Evolutionary conservation across 345 rosid species (phyloP).

Genomic region (Corymbia maculata): DNA sequence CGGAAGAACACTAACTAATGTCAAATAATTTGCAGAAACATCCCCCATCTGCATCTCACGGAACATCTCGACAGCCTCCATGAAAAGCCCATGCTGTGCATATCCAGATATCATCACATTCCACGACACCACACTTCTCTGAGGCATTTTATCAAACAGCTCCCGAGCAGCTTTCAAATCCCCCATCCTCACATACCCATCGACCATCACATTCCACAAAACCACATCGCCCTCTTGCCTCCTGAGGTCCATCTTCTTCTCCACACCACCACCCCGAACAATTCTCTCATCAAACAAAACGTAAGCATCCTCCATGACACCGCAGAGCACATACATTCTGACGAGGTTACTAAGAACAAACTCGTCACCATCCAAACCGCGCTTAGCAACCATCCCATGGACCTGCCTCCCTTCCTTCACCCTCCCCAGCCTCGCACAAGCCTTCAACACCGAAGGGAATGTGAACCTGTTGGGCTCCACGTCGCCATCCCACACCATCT

Average conservation of each 20-base stretch:
- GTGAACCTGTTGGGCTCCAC: conserved; percentile 53
- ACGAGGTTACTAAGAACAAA: conserved; percentile 61
- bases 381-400: conserved; percentile 47
- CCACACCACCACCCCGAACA: neutral
- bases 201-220: conserved; percentile 67
- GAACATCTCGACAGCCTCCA: conserved; percentile 50
- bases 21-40: conserved; percentile 39
- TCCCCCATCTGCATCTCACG: conserved; percentile 40
- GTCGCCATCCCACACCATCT: conserved; percentile 30
- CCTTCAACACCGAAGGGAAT: conserved; percentile 59
- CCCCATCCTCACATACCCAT: conserved; percentile 48
- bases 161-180: conserved; percentile 27
- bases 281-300: conserved; percentile 22
- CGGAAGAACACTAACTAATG: conserved; percentile 63
- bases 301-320: conserved; percentile 41
- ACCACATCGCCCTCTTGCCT: conserved; percentile 48
- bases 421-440: conserved; percentile 38
- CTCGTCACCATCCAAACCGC: conserved; percentile 42
- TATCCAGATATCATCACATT: conserved; percentile 65
- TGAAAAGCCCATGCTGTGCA: conserved; percentile 45
- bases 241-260: conserved; percentile 11
- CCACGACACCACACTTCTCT: conserved; percentile 53
- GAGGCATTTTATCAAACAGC: conserved; percentile 48
- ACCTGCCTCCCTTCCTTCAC: conserved; percentile 50
- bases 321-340: conserved; percentile 58